These are phyloP conservation scores for Pisolithus marmoratus DNA, from an alignment of 768 basidiomycete species.

Conservation along the genomic window DNA sequence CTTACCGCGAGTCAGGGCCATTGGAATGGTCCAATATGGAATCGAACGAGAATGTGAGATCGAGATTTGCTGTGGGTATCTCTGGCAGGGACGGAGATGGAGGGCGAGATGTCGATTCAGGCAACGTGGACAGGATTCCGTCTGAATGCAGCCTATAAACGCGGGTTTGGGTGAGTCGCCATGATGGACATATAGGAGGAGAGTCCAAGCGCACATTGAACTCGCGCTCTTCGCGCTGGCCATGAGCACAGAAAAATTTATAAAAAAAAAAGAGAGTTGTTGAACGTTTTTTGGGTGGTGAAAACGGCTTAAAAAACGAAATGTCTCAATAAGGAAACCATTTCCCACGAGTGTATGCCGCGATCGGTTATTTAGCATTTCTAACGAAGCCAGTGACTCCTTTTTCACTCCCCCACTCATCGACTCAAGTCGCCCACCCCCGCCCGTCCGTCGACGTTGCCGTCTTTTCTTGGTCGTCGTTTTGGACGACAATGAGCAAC, in stretches of 20 bases:
- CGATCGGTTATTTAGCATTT: conserved; percentile 13
- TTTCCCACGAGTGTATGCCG: conserved; percentile 6
- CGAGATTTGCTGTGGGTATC: conserved; percentile 45
- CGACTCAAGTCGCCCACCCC: too few species aligned
- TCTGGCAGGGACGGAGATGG: conserved; percentile 41
- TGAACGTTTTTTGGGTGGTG: too few species aligned
- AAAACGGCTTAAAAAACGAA: too few species aligned
- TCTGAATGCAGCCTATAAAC: conserved; percentile 14
- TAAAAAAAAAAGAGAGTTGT: too few species aligned
- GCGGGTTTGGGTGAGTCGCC: conserved; percentile 16
- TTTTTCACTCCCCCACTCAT: conserved; percentile 13
- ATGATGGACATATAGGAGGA: conserved; percentile 1
- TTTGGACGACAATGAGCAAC: conserved; percentile 3
- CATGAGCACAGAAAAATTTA: too few species aligned
- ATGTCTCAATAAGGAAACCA: conserved; percentile 7
- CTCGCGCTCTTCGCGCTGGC: conserved; percentile 22
- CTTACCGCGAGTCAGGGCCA: conserved; percentile 40
- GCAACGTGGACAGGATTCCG: conserved; percentile 13
- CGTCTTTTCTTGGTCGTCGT: conserved; percentile 9
- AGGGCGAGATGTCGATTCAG: conserved; percentile 16
- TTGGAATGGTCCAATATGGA: conserved; percentile 34
- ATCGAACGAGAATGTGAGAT: conserved; percentile 37
- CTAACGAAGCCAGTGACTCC: conserved; percentile 9
- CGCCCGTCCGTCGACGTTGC: too few species aligned
- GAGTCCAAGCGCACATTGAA: conserved; percentile 18